Evolutionary conservation across 371 early-diverging fungal species (phyloP).

Genomic region (Rhizopus sp.): DNA sequence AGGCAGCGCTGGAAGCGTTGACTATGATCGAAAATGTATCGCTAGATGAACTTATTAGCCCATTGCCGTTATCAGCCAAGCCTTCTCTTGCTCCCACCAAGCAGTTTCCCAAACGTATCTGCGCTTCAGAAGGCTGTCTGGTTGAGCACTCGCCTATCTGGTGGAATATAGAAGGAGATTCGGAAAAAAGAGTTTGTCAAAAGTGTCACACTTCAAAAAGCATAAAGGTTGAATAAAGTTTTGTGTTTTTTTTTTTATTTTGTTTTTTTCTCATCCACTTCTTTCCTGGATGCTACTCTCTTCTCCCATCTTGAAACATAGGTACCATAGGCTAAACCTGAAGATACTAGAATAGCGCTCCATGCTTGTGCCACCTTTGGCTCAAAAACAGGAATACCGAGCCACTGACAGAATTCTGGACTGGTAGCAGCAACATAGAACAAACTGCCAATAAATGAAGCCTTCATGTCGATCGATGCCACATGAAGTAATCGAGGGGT

Average conservation of each 20-base stretch:
- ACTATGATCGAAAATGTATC: slow-evolving; percentile 1
- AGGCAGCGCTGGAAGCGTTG: slow-evolving; percentile 19
- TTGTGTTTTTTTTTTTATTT: not conserved
- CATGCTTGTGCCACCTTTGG: slow-evolving; percentile 41
- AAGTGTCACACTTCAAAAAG: slow-evolving; percentile 13
- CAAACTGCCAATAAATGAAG: slow-evolving; percentile 32
- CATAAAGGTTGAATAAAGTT: not conserved
- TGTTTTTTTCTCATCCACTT: slow-evolving; percentile 19
- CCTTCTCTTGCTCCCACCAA: not conserved
- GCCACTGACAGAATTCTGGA: slow-evolving; percentile 25
- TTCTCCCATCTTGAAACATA: slow-evolving; percentile 26
- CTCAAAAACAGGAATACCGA: slow-evolving; percentile 23
- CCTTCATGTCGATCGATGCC: slow-evolving; percentile 44
- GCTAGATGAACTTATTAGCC: slow-evolving; percentile 1
- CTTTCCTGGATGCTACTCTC: slow-evolving; percentile 7
- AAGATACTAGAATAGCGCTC: slow-evolving; percentile 33
- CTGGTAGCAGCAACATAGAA: slow-evolving; percentile 39
- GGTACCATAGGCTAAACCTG: slow-evolving; percentile 33
- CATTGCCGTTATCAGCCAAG: not conserved
- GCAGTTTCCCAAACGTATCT: not conserved
- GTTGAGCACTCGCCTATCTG: slow-evolving; percentile 22
- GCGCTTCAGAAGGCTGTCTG: slow-evolving; percentile 8
- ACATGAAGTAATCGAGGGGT: slow-evolving; percentile 42
- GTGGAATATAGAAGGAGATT: slow-evolving; percentile 10
- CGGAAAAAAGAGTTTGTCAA: slow-evolving; percentile 17